phyloP scores from a whole-genome alignment of 768 basidiomycete genomes.

The Clitopilus hobsonii region DNA sequence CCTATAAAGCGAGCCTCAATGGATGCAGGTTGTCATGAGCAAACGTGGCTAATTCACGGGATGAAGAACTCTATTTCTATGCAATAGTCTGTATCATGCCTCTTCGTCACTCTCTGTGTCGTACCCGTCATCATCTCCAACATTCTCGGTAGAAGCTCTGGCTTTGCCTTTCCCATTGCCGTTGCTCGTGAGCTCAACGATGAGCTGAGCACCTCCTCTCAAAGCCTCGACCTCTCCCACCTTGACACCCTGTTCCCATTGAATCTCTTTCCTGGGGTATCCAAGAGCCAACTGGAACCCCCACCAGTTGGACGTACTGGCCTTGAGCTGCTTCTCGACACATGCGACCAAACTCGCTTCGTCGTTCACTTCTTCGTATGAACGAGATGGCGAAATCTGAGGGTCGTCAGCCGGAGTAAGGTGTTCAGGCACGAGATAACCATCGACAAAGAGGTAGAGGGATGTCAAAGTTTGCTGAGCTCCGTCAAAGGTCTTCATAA shows the following conservation, averaged over 20 bases:
- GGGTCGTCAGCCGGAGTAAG: constrained; percentile 37
- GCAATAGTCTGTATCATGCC: background rate
- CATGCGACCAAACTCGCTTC: constrained; percentile 30
- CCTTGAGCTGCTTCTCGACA: constrained; percentile 24
- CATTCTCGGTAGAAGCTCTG: constrained; percentile 10
- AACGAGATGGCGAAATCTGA: constrained; percentile 30
- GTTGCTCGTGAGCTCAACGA: constrained; percentile 40
- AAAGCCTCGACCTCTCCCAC: constrained; percentile 46
- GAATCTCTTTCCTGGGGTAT: constrained; percentile 66
- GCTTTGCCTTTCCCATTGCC: constrained; percentile 8
- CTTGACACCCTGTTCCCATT: constrained; percentile 34
- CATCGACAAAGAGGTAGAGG: constrained; percentile 73
- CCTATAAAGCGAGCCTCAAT: background rate
- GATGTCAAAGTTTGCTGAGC: constrained; percentile 44
- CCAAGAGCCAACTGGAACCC: constrained; percentile 65
- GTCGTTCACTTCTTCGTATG: constrained; percentile 27
- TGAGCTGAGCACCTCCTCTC: constrained; percentile 58
- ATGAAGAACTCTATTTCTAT: background rate
- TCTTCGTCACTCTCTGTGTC: constrained; percentile 36
- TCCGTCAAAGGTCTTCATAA: constrained; percentile 51
- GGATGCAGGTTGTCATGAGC: background rate
- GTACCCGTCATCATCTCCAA: constrained; percentile 49
- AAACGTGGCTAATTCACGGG: background rate
- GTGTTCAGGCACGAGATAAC: constrained; percentile 44
- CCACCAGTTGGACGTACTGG: constrained; percentile 45